Conservation (phyloP, 306 rosid species). For the Malus sieversii region DNA sequence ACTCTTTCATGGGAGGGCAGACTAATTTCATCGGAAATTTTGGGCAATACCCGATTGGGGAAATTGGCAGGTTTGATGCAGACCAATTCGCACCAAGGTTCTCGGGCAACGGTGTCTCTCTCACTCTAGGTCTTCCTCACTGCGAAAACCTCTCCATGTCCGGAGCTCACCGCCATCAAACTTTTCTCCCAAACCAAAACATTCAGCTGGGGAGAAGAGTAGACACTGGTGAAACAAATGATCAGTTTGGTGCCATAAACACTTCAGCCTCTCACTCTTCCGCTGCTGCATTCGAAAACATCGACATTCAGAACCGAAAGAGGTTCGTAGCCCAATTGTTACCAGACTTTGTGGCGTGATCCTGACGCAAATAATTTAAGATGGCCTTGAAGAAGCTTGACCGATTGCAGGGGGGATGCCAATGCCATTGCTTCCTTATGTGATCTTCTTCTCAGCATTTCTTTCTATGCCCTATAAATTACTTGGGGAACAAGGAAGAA, state of each 20-base stretch:
- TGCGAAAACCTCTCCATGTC: conserved; percentile 62
- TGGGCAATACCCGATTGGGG: conserved; percentile 85
- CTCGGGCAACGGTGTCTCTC: conserved; percentile 81
- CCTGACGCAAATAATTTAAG: conserved; percentile 4
- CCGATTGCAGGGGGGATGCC: conserved; percentile 1
- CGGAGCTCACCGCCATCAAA: conserved; percentile 46
- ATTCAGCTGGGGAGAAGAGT: conserved; percentile 71
- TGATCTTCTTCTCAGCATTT: conserved; percentile 19
- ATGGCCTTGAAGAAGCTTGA: conserved; percentile 15
- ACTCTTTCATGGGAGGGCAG: conserved; percentile 68
- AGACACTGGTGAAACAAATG: conserved; percentile 57
- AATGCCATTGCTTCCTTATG: neutral
- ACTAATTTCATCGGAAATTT: conserved; percentile 70
- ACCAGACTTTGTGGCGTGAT: conserved; percentile 76
- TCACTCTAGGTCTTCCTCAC: conserved; percentile 92
- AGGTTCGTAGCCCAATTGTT: conserved; percentile 85
- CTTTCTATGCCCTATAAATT: conserved; percentile 21
- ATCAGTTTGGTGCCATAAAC: conserved; percentile 52
- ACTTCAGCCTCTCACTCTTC: conserved; percentile 61
- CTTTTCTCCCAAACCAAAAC: conserved; percentile 58
- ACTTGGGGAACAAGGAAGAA: conserved; percentile 29
- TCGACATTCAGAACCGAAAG: conserved; percentile 85
- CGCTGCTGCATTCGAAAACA: conserved; percentile 65
- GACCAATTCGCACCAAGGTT: conserved; percentile 69
- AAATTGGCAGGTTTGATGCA: conserved; percentile 71